phyloP scores from a whole-genome alignment of 192 early-diverging fungal genomes.

The Funneliformis mosseae region DNA sequence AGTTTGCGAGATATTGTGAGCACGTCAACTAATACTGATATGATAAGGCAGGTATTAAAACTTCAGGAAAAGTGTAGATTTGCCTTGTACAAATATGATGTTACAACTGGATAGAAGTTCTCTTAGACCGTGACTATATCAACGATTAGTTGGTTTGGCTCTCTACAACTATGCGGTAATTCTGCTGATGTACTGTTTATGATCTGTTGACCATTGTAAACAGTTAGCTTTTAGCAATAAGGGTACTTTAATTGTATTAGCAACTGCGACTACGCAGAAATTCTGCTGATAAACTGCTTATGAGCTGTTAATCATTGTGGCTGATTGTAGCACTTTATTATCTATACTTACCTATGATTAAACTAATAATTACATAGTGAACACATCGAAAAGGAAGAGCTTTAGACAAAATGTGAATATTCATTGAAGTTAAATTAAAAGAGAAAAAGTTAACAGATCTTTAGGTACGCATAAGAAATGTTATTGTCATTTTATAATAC shows the following conservation, averaged over 20 bases:
- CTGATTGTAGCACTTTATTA: slow-evolving; percentile 9
- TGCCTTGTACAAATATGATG: slow-evolving; percentile 20
- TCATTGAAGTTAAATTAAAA: not conserved
- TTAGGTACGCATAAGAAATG: slow-evolving; percentile 20
- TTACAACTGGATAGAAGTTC: slow-evolving; percentile 26
- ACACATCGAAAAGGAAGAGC: slow-evolving; percentile 12
- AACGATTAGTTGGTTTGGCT: slow-evolving; percentile 30
- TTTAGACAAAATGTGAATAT: slow-evolving; percentile 10
- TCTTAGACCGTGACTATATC: slow-evolving; percentile 25
- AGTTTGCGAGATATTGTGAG: slow-evolving; percentile 20
- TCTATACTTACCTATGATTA: not conserved
- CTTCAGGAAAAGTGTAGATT: slow-evolving; percentile 27
- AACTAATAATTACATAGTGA: slow-evolving; percentile 25
- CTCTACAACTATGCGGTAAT: slow-evolving; percentile 19
- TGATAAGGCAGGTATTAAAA: slow-evolving; percentile 11
- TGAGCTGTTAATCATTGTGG: slow-evolving; percentile 4
- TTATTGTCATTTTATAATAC: slow-evolving; percentile 8
- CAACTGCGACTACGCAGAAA: slow-evolving; percentile 25
- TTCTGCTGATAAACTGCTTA: slow-evolving; percentile 21
- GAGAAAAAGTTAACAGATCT: slow-evolving; percentile 17
- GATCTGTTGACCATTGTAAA: slow-evolving; percentile 17
- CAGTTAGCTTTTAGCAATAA: slow-evolving; percentile 27
- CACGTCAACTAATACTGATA: slow-evolving; percentile 1
- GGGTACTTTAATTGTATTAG: slow-evolving; percentile 27
- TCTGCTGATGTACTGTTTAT: slow-evolving; percentile 27